Evolutionary conservation across 2,329 filamentous ascomycete species (phyloP), one percentile per base, ranked within the genome.

Genomic region (Fusarium sp.): DNA sequence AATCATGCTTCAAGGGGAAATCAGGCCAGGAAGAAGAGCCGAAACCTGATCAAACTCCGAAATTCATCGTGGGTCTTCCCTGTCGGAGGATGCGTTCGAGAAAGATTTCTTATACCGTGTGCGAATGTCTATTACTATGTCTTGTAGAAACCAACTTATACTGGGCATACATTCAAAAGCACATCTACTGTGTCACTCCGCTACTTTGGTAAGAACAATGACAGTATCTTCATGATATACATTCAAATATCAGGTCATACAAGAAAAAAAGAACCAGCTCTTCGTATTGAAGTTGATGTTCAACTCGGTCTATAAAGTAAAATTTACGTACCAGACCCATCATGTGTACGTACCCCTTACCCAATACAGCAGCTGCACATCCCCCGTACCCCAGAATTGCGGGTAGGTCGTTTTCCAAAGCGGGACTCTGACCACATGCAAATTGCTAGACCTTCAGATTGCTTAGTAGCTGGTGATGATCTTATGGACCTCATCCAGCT

Each of bases 41-140:
- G 58, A 71, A 73, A 72, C 57, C 58, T 69, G 68, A 66, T 55
- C 51, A 48, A 66, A 46, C 50, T 22, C 71, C 71, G 71, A 73
- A 66, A 73, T 73, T 72, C 54, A 53, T 50, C 66, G 50, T 68
- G 59, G 66, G 60, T 49, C 68, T 55, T 38, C 55, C 51, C 58
- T 63, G 43, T 14, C 4, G 10, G 13, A 36, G 43, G 58, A 24
- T 36, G 50, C 43, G 63, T 63, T 63, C 58, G 58, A 63, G 60
- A 63, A 63, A 38, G 49, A 58, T 57, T 63, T 63, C 26, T 49
- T 36, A n/a, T 31, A 31, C 58, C 38, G 57, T 40, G 53, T 46
- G 58, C n/a, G 58, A 54, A 68, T 50, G 22, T 57, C 34, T 7
- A 36, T 36, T 36, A 11, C 24, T 4, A 14, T 14, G 20, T 28